These are phyloP conservation scores for Daldinia decipiens DNA, from an alignment of 495 filamentous ascomycete genomes.

Conservation along the genomic window DNA sequence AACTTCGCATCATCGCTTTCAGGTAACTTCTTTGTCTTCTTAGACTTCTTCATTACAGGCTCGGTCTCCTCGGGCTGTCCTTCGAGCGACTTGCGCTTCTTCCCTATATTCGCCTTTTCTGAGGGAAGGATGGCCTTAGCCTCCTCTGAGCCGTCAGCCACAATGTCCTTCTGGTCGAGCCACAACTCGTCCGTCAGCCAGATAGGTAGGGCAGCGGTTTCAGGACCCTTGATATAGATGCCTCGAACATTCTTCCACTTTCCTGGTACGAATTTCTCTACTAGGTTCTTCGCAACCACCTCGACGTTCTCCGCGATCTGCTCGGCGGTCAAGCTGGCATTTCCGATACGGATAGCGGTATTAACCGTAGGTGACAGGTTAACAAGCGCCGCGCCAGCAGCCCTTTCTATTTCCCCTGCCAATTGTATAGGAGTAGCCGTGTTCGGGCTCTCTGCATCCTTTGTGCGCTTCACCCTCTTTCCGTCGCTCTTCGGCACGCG, in stretches of 20 bases:
- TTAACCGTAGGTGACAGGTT: slow-evolving; percentile 73
- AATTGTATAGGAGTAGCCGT: slow-evolving; percentile 40
- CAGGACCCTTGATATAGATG: slow-evolving; percentile 83
- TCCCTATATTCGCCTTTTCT: slow-evolving; percentile 68
- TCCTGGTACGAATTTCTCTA: slow-evolving; percentile 80
- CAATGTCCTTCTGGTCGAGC: slow-evolving; percentile 80
- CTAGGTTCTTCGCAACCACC: slow-evolving; percentile 72
- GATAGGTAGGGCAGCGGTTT: slow-evolving; percentile 86
- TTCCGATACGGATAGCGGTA: slow-evolving; percentile 75
- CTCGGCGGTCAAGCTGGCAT: slow-evolving; percentile 75
- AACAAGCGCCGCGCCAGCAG: slow-evolving; percentile 73
- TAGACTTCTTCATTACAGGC: slow-evolving; percentile 57
- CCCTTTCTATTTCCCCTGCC: slow-evolving; percentile 49
- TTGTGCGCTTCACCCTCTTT: slow-evolving; percentile 67
- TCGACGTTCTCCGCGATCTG: slow-evolving; percentile 82
- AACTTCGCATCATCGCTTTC: slow-evolving; percentile 65
- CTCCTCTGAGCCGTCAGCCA: slow-evolving; percentile 67
- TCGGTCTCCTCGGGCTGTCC: slow-evolving; percentile 50
- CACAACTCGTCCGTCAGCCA: slow-evolving; percentile 93
- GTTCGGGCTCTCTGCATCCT: slow-evolving; percentile 54
- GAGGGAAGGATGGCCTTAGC: slow-evolving; percentile 53
- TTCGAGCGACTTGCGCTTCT: slow-evolving; percentile 70
- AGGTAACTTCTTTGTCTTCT: slow-evolving; percentile 62
- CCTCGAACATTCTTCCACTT: slow-evolving; percentile 85
- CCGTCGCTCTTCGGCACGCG: slow-evolving; percentile 71